Evolutionary conservation across 176 grass and related monocot species (phyloP), one percentile per base, ranked within the genome.

Genomic region (Triticum timopheevii): DNA sequence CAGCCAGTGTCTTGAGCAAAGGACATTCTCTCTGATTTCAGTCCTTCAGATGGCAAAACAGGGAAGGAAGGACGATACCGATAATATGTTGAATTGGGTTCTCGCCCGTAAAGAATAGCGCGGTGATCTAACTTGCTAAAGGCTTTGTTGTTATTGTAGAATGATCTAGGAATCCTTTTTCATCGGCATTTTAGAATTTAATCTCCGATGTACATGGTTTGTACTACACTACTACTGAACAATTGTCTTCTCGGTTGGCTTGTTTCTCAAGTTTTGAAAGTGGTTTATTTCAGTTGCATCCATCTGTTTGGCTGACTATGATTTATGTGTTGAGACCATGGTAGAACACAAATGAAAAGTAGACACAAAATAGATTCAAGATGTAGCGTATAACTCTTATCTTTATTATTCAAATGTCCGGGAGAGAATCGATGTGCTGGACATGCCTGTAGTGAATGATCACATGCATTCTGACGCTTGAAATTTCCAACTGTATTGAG

Each of bases 1-100:
- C 79, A 40, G 15, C 35, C 64, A 19, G 30, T 86, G 15, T 0
- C 80, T 84, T 87, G 75, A 80, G 10, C 76, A 4, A 36, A 84
- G 68, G 13, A 47, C 58, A 15, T 35, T 24, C 16, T 58, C 24
- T 33, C 58, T 66, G 44, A 38, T 5, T 79, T 72, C 1, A 12
- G 85, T 66, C 80, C 61, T 79, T 84, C 28, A 52, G 72, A 81
- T 49, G 70, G 23, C 88, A 69, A 64, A 64, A 8, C 79, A 59
- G 56, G 19, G 19, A 22, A 59, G 56, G 7, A 22, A 22, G 56
- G 0, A 59, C 7, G 20, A 22, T 59, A 9, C 17, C 20, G 7
- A 22, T 58, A 59, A 59, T 22, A 22, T 22, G 56, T 59, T 9
- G 19, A 59, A 59, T 59, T 59, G 20, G 0, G 56, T 59, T 59